A percentile compares a stretch with the other conserved stretches of the same genome.
Conservation (phyloP, 371 early-diverging fungal genomes). For the Zopfochytrium polystomum region DNA sequence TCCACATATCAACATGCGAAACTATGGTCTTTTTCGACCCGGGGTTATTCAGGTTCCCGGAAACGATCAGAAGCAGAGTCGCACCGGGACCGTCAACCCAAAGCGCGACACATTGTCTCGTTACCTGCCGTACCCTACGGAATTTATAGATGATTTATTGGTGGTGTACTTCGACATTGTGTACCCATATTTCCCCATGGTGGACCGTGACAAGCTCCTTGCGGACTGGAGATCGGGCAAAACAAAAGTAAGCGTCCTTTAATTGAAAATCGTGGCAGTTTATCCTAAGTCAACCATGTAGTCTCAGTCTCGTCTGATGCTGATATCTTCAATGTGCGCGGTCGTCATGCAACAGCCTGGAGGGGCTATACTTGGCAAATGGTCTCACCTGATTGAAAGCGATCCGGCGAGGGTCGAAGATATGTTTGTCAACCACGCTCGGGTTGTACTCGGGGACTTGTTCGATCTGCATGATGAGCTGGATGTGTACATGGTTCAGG, state of each 20-base stretch:
- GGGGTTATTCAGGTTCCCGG: too few species aligned
- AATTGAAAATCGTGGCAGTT: too few species aligned
- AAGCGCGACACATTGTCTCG: neutral
- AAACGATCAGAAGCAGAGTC: too few species aligned
- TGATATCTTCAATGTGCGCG: constrained; percentile 2
- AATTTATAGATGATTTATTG: neutral
- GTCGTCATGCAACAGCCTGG: neutral
- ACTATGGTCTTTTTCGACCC: neutral
- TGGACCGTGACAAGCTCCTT: neutral
- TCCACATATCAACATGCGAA: neutral
- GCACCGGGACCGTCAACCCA: neutral
- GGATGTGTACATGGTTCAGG: neutral
- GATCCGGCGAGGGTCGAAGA: neutral
- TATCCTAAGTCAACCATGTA: neutral
- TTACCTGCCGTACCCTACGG: neutral
- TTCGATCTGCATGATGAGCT: neutral
- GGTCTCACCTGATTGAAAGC: neutral
- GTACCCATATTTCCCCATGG: neutral
- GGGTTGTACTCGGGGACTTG: neutral
- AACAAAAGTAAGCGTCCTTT: too few species aligned
- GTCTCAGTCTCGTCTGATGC: neutral
- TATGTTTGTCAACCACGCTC: neutral
- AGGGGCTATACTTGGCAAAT: neutral
- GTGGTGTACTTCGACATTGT: neutral
- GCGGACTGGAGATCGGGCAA: neutral